Evolutionary conservation across 805 yeast species (phyloP), one percentile per base, ranked within the genome.

Genomic region (Tetrapisispora namnaoensis): DNA sequence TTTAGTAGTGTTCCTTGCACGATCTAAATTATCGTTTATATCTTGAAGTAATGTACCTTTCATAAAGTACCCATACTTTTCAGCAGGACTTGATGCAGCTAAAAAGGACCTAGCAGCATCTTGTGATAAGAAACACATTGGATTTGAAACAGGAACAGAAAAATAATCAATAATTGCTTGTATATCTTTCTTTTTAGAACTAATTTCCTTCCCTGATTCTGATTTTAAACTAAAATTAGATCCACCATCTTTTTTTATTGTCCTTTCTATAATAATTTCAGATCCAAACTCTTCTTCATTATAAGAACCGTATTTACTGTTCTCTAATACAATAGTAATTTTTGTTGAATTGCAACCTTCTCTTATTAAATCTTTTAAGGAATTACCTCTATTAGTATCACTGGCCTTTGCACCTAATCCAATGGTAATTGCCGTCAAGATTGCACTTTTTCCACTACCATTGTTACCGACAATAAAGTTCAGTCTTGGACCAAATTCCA

Each of bases 91-190:
- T 4, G 93, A 79, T 32, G 82, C 78, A 0, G 95, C 84, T 53
- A 93, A 69, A 61, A 93, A 93, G 16, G 90, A 84, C 55, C 95
- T 78, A 1, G 99, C 98, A 51, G 83, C 86, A 56, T 93, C 97
- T 64, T 93, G 99, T 1, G 95, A 87, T 45, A 93, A 71, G 59
- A 93, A 86, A 1, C 95, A 86, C 77, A 93, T 79, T 6, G 97
- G 96, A 57, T 93, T 93, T 57, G 82, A 90, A 24, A 93, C 83
- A 6, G 86, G 82, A 40, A 91, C 82, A 42, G 83, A 80, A 60
- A 83, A 88, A 53, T 75, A 77, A 54, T 78, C 80, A 43, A 89
- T 67, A 2, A 93, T 82, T 5, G 75, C 76, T 54, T 80, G 87
- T 30, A 93, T 66, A 14, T 81, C 84, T 30, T 73, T 71, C 51